phyloP scores from a whole-genome alignment of 2,329 filamentous ascomycete species.

The Colletotrichum gloeosporioides region DNA sequence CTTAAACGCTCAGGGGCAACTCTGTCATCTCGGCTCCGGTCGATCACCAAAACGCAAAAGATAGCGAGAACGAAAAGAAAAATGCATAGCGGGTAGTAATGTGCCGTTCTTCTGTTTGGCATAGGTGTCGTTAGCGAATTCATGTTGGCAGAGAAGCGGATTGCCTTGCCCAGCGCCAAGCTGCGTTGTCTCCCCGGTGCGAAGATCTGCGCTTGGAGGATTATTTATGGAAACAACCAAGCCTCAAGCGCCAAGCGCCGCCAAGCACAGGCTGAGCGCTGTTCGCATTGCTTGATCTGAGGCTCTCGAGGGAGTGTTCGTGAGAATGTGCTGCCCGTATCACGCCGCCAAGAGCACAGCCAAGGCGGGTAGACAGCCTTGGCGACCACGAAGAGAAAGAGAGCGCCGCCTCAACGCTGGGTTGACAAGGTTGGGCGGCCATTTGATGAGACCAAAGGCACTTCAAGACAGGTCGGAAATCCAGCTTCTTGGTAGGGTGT shows the following conservation, averaged over 20 bases:
- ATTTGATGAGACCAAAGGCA: constrained; percentile 8
- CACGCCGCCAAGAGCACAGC: not conserved
- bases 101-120: not conserved
- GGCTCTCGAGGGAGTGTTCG: not conserved
- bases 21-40: constrained; percentile 7
- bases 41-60: not conserved
- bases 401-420: not conserved
- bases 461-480: not conserved
- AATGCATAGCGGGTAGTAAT: not conserved
- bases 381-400: not conserved
- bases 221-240: not conserved
- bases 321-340: not conserved
- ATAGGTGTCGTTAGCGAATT: not conserved
- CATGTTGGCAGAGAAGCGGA: not conserved
- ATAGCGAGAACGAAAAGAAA: not conserved
- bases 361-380: constrained; percentile 4
- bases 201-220: not conserved
- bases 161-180: not conserved
- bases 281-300: not conserved
- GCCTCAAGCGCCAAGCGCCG: constrained; percentile 11
- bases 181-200: not conserved
- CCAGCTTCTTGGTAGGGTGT: not conserved
- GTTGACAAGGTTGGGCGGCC: not conserved
- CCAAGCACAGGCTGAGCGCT: not conserved
- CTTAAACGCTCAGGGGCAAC: constrained; percentile 3